Percentiles rank a stretch among this genome's conserved stretches.
Evolutionary conservation across 139 green algal species (phyloP).

Genomic region (Chlorella sp.): DNA sequence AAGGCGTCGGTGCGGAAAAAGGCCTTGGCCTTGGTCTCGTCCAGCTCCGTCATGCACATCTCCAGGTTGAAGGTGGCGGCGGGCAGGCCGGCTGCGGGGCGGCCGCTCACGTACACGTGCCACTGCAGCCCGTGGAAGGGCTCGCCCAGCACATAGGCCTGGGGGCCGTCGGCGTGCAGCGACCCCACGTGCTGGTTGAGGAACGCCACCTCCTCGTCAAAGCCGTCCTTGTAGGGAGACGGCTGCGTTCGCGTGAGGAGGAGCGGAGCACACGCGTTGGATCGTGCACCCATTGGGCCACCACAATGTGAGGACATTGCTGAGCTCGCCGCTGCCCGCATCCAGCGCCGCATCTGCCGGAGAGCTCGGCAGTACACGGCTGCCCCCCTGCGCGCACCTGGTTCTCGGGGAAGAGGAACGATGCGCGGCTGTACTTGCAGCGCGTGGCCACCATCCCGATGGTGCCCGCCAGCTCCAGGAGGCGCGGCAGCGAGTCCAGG

Average conservation of each 20-base stretch:
- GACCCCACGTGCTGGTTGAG: slow-evolving; percentile 62
- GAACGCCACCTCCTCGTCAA: slow-evolving; percentile 67
- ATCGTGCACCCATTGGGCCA: too few relatives aligned
- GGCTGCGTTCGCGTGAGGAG: too few relatives aligned
- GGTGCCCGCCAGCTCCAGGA: slow-evolving; percentile 66
- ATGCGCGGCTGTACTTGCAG: slow-evolving; percentile 85
- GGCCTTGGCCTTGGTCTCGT: slow-evolving; percentile 40
- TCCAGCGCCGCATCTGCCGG: too few relatives aligned
- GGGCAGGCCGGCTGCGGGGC: not conserved
- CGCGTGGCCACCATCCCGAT: slow-evolving; percentile 51
- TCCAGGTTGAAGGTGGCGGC: slow-evolving; percentile 77
- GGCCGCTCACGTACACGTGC: slow-evolving; percentile 86
- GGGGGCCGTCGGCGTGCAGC: slow-evolving; percentile 50
- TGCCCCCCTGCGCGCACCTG: too few relatives aligned
- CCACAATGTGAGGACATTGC: too few relatives aligned
- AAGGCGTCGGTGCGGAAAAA: slow-evolving; percentile 75
- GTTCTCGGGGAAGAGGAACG: slow-evolving; percentile 90
- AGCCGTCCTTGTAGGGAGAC: slow-evolving; percentile 52
- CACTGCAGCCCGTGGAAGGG: slow-evolving; percentile 76
- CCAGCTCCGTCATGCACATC: slow-evolving; percentile 94
- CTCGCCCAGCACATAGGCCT: slow-evolving; percentile 83
- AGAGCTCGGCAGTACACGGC: too few relatives aligned
- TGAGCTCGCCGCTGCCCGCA: too few relatives aligned
- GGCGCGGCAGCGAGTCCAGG: slow-evolving; percentile 65
- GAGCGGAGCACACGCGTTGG: too few relatives aligned